These are phyloP conservation scores for Eimeria necatrix DNA, from an alignment of 169 alveolate species.

Conservation along the genomic window DNA sequence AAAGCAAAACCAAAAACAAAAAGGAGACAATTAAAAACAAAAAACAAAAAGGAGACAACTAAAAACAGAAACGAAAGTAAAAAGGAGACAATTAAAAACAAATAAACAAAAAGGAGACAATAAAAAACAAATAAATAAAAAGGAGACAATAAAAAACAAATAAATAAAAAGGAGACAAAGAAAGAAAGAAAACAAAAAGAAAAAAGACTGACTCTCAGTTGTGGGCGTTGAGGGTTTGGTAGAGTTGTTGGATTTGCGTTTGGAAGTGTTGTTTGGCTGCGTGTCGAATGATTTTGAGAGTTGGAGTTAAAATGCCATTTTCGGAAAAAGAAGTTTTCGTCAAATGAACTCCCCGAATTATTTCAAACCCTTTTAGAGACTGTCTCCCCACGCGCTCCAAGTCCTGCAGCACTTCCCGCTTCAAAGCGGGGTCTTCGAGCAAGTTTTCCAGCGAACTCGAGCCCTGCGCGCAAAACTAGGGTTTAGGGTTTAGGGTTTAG, in stretches of 20 bases:
- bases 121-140: too few species aligned
- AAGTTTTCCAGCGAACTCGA: background rate
- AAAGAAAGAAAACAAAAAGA: background rate
- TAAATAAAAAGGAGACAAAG: background rate
- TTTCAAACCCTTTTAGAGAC: constrained; percentile 44
- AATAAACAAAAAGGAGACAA: background rate
- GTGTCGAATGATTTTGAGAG: constrained; percentile 68
- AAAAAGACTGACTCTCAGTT: background rate
- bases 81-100: too few species aligned
- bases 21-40: too few species aligned
- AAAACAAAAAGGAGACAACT: too few species aligned
- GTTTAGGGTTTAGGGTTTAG: too few species aligned
- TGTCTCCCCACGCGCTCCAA: constrained; percentile 1
- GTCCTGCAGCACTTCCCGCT: constrained; percentile 17
- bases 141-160: background rate
- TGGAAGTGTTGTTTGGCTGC: constrained; percentile 10
- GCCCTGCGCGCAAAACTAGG: background rate
- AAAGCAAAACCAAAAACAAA: too few species aligned
- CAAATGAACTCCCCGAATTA: constrained; percentile 3
- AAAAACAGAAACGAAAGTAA: too few species aligned
- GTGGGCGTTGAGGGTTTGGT: background rate
- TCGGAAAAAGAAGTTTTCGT: constrained; percentile 74
- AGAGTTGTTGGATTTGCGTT: constrained; percentile 46
- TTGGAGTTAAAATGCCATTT: constrained; percentile 80
- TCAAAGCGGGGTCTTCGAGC: background rate